A percentile compares a stretch with the other conserved stretches of the same genome.
These are phyloP conservation scores for Plenodomus lindquistii DNA, from an alignment of 2,329 filamentous ascomycete genomes.

Conservation along the genomic window DNA sequence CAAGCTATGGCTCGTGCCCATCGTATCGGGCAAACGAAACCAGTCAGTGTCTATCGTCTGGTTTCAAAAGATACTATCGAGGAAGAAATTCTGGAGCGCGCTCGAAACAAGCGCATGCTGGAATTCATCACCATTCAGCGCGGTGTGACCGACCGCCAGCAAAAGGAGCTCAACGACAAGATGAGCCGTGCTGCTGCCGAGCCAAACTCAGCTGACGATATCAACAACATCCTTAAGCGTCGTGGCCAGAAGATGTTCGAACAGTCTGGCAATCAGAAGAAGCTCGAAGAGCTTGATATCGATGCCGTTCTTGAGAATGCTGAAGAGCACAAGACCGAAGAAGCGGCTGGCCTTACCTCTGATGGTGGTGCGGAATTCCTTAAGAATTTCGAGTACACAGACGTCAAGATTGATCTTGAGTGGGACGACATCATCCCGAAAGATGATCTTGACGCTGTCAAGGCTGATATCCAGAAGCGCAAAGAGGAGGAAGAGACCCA, in stretches of 20 bases:
- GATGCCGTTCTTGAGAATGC: conserved; percentile 96
- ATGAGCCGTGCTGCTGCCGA: conserved; percentile 72
- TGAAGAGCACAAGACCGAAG: conserved; percentile 94
- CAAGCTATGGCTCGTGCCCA: conserved; percentile 99
- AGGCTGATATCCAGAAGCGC: conserved; percentile 83
- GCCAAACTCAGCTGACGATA: conserved; percentile 89
- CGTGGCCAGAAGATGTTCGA: conserved; percentile 99
- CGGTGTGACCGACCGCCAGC: conserved; percentile 91
- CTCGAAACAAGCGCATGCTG: conserved; percentile 94
- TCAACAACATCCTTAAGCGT: conserved; percentile 94
- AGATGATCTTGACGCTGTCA: conserved; percentile 86
- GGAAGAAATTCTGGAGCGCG: conserved; percentile 94
- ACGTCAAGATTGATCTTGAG: conserved; percentile 93
- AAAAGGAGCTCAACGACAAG: conserved; percentile 73
- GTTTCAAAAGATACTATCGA: conserved; percentile 99
- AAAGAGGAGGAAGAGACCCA: conserved; percentile 82
- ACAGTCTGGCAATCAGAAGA: conserved; percentile 93
- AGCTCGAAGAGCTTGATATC: conserved; percentile 95
- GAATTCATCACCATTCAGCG: conserved; percentile 98
- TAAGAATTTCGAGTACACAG: conserved; percentile 85
- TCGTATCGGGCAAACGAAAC: conserved; percentile 93
- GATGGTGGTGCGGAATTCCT: conserved; percentile 97
- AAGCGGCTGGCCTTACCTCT: conserved; percentile 90
- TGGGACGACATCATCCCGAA: conserved; percentile 99
- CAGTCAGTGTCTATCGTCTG: conserved; percentile 93